Evolutionary conservation across 208 protist species (phyloP), one percentile per base, ranked within the genome.

Genomic region (Leptomonas pyrrhocoris): DNA sequence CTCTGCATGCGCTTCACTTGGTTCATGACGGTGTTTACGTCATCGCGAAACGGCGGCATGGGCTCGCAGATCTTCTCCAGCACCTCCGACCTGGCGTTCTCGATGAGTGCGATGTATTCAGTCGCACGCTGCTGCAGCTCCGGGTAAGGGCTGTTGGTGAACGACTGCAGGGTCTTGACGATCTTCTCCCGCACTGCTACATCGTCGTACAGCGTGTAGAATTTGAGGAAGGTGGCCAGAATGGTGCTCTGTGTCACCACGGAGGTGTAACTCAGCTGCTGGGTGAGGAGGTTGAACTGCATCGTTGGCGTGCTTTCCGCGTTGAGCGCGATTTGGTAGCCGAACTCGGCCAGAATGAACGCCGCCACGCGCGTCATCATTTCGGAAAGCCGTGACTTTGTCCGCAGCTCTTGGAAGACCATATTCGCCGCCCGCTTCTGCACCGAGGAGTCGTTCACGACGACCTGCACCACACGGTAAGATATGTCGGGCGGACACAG

Each of bases 331-430:
- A 99, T 98, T 38, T 98, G 92, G 74, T 98, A 95, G 51, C 98
- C 98, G 81, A 98, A 99, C 83, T 99, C 98, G 55, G 98, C 98
- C 16, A 99, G 85, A 18, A 99, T 67, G 68, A 99, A 98, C 0
- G 89, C 93, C 4, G 88, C 85, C 34, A 97, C 80, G 27, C 80
- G 78, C 50, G 90, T 62, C 69, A 93, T 78, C 36, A 85, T 53
- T 46, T 84, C 77, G 19, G 80, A 76, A 1, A 79, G 64, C 59
- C 78, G 70, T 56, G 81, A 79, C 48, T 73, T 76, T 31, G 25
- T 80, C 16, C 77, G 74, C 16, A 93, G 69, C 16, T 84, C 63
- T 45, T 74, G 78, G 60, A 96, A 94, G 18, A 89, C 74, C 0
- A 68, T 85, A 54, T 59, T 93, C 7, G 94, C 90, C 1, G 98